Conservation (phyloP, 192 early-diverging fungal species). For the Mortierella hygrophila region DNA sequence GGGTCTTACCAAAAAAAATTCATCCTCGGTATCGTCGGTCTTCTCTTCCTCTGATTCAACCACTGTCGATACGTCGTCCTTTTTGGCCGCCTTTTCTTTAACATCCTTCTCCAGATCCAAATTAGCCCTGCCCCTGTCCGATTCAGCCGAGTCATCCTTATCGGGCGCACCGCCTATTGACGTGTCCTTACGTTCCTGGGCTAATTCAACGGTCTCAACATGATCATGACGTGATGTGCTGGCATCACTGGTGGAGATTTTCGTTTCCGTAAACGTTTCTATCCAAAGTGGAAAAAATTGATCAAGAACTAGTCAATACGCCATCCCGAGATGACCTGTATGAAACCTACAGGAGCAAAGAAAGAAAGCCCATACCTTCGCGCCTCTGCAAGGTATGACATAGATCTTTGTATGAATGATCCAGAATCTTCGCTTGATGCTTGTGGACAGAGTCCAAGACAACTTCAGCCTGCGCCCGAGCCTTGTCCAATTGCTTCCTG, state of each 20-base stretch:
- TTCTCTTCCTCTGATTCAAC: no score
- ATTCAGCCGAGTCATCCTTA: no score
- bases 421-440: slow-evolving; percentile 11
- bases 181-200: not conserved
- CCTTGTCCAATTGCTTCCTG: slow-evolving; percentile 5
- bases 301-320: not conserved
- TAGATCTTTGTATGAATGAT: slow-evolving; percentile 17
- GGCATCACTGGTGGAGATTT: not conserved
- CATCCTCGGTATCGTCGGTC: no score
- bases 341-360: not conserved
- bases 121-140: no score
- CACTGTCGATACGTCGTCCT: no score
- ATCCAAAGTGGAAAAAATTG: not conserved
- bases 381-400: slow-evolving; percentile 14
- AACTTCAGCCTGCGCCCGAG: slow-evolving; percentile 7
- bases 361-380: not conserved
- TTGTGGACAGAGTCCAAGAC: slow-evolving; percentile 6
- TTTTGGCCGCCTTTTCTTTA: no score
- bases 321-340: not conserved
- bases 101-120: no score
- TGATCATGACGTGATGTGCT: not conserved
- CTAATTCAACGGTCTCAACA: not conserved
- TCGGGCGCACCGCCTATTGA: no score
- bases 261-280: not conserved
- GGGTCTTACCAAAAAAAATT: no score